Base-by-base conservation (phyloP, 345 rosid genomes). In the Gossypium stocksii region DNA sequence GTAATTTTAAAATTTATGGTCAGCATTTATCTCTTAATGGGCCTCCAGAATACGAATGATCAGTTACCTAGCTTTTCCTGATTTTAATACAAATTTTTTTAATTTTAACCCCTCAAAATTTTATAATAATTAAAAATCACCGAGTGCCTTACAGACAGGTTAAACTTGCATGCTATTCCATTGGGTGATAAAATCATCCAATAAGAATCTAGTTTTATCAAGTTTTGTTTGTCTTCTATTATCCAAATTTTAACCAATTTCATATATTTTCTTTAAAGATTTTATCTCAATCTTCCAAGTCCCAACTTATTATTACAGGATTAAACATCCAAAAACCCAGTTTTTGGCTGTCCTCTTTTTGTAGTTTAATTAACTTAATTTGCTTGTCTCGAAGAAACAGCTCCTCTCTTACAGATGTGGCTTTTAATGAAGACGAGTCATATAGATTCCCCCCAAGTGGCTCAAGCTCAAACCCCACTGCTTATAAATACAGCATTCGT, bases 381-480 rank as follows among this genome's bases (percentile, higher is more conserved):
- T 13, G 64, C 52, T 65, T 43, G n/a, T 20, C 49, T 38, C 25
- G 41, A 61, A 10, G 11, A 23, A 38, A 64, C 15, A n/a, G 16
- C 68, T 38, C 49, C 25, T 9, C 68, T 38, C 49, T 9, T 19
- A 4, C 25, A 20, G 27, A 56, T 66, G 79, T 78, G 83, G 77
- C 71, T 73, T 34, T 78, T 75, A 74, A 78, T 61, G 74, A 56
- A 72, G 72, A 78, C 74, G 62, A 11, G 77, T 80, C 86, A 77
- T 76, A 52, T 7, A 70, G 80, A 79, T 77, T 81, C 80, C 34
- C 34, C 34, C 79, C 80, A 75, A 73, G 67, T 80, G 77, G 75
- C 79, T 73, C 76, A 75, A 80, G 41, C 71, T 74, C 54, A 38
- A 34, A 45, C 38, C 76, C 29, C 49, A 12, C 70, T 70, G 57